Conservation (phyloP, 1,284 basidiomycete genomes). For the Agroathelia rolfsii region DNA sequence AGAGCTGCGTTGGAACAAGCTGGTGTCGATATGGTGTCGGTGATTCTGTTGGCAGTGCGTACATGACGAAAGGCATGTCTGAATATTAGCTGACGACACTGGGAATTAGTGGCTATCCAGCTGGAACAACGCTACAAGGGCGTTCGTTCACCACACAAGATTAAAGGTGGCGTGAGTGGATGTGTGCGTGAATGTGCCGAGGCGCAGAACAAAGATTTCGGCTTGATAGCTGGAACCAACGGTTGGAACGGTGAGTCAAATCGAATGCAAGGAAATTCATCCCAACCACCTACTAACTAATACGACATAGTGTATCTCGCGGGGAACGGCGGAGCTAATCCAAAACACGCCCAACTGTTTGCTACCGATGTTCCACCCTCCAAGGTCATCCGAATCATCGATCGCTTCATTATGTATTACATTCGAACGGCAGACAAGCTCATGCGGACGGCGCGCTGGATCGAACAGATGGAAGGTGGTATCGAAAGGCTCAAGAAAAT, state of each 20-base stretch:
- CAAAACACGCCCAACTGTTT: constrained; percentile 44
- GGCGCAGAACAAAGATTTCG: constrained; percentile 71
- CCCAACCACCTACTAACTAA: too few relatives aligned
- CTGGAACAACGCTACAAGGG: constrained; percentile 71
- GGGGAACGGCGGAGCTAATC: constrained; percentile 68
- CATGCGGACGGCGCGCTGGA: constrained; percentile 67
- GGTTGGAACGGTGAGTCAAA: constrained; percentile 52
- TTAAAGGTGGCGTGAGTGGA: constrained; percentile 74
- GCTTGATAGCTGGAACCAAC: constrained; percentile 70
- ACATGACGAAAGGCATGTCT: too few relatives aligned
- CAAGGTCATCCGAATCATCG: constrained; percentile 55
- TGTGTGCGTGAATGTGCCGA: constrained; percentile 72
- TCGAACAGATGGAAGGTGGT: constrained; percentile 64
- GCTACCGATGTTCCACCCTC: constrained; percentile 47
- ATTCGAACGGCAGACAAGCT: constrained; percentile 64
- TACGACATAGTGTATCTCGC: constrained; percentile 65
- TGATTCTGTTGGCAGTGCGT: constrained; percentile 55
- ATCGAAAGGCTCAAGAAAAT: constrained; percentile 60
- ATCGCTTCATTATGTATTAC: constrained; percentile 66
- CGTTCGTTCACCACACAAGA: constrained; percentile 64
- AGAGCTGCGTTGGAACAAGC: constrained; percentile 46
- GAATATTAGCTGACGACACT: too few relatives aligned
- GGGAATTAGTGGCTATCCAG: constrained; percentile 42
- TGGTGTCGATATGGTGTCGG: constrained; percentile 75
- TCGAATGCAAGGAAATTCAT: too few relatives aligned